phyloP scores from a whole-genome alignment of 805 yeast genomes.

The Candida insectorum region DNA sequence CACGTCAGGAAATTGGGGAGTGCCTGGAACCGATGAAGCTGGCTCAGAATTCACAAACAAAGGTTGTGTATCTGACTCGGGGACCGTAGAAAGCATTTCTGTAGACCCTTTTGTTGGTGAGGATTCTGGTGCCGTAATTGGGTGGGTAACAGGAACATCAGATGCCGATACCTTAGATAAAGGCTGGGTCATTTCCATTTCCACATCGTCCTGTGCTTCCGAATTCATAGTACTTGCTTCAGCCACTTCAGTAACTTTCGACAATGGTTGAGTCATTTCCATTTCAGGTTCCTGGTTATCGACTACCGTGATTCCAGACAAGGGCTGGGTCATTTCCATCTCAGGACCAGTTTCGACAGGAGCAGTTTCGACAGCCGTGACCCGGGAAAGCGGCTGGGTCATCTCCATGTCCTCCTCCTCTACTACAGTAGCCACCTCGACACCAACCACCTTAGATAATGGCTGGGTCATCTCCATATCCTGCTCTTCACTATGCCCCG shows the following conservation, averaged over 20 bases:
- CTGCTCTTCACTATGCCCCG: constrained; percentile 1
- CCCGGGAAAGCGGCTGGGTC: constrained; percentile 7
- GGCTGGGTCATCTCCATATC: constrained; percentile 10
- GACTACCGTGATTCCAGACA: constrained; percentile 2
- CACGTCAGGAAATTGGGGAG: constrained; percentile 12
- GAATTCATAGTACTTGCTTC: neutral
- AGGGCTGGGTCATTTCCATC: constrained; percentile 14
- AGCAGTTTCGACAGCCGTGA: neutral
- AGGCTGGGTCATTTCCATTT: constrained; percentile 10
- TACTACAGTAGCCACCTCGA: neutral
- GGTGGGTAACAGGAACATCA: too few relatives aligned
- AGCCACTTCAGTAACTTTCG: neutral
- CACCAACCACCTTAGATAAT: neutral
- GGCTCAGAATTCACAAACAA: too few relatives aligned
- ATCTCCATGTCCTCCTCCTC: constrained; percentile 11
- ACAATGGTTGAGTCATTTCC: constrained; percentile 16
- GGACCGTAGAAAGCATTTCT: neutral
- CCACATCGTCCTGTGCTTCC: constrained; percentile 1
- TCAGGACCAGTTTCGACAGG: neutral
- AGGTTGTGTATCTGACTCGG: neutral
- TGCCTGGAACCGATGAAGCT: constrained; percentile 1
- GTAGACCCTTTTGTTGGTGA: neutral
- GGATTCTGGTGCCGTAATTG: neutral
- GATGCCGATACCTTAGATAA: neutral
- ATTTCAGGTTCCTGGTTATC: constrained; percentile 18